Evolutionary conservation across 176 grass and related monocot species (phyloP).

Genomic region (Cenchrus fungigraminus): DNA sequence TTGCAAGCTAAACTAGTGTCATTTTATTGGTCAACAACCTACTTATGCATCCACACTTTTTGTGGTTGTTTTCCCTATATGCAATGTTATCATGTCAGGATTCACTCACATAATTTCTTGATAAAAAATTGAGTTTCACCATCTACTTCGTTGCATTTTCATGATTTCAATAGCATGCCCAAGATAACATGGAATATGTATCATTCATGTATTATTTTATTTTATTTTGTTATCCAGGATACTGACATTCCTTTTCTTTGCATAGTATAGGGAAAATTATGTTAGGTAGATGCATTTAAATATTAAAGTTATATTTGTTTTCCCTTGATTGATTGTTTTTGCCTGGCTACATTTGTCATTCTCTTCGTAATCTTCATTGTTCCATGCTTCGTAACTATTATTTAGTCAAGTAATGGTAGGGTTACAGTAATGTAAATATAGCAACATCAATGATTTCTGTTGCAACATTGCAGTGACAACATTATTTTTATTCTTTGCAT

Average conservation of each 20-base stretch:
- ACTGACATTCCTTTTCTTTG: neutral
- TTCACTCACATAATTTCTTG: neutral
- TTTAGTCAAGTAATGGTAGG: neutral
- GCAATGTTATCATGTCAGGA: neutral
- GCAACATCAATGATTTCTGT: conserved; percentile 2
- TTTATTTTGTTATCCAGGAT: neutral
- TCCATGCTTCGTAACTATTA: neutral
- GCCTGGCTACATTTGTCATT: conserved; percentile 6
- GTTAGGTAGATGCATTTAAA: neutral
- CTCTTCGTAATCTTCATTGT: conserved; percentile 1
- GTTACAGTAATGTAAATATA: neutral
- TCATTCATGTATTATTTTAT: neutral
- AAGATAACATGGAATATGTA: neutral
- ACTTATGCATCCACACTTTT: neutral
- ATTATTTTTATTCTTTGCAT: neutral
- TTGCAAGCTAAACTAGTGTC: conserved; percentile 3
- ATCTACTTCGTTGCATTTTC: neutral
- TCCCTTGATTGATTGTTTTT: conserved; percentile 27
- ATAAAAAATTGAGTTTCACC: neutral
- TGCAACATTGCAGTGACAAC: neutral
- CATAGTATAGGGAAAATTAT: neutral
- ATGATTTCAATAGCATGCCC: neutral
- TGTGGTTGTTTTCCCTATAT: conserved; percentile 9
- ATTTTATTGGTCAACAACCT: neutral
- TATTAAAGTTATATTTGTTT: conserved; percentile 1